Evolutionary conservation across 495 filamentous ascomycete species (phyloP).

Genomic region (Bathelium albidoporum): DNA sequence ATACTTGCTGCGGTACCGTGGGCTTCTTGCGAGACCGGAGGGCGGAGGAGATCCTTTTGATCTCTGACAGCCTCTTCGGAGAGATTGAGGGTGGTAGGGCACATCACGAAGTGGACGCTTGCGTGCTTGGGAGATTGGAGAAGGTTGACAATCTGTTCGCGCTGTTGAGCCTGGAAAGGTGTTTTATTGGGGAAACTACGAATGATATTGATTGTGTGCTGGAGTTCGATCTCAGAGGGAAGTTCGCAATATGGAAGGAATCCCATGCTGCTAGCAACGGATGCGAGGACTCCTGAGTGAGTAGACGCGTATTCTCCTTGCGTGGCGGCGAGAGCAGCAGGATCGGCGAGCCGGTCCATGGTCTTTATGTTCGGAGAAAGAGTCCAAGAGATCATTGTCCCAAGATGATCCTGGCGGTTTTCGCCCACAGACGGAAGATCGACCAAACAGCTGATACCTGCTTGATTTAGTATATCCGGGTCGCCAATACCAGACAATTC

Average conservation of each 20-base stretch:
- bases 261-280: constrained; percentile 15
- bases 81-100: not conserved
- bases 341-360: constrained; percentile 5
- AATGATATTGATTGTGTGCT: not conserved
- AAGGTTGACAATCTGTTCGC: not conserved
- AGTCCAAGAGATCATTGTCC: not conserved
- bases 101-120: not conserved
- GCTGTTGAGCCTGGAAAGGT: not conserved
- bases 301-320: constrained; percentile 9
- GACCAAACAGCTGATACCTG: constrained; percentile 28
- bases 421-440: constrained; percentile 16
- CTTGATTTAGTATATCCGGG: constrained; percentile 28
- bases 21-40: not conserved
- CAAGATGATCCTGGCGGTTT: constrained; percentile 20
- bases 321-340: not conserved
- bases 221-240: not conserved
- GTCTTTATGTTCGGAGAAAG: not conserved
- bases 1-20: constrained; percentile 1
- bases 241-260: constrained; percentile 15
- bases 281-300: constrained; percentile 9
- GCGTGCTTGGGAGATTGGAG: not conserved
- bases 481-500: constrained; percentile 49
- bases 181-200: not conserved
- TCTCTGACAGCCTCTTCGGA: constrained; percentile 11
- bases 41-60: constrained; percentile 10